These are phyloP conservation scores for Lasiosphaeria hispida DNA, from an alignment of 495 filamentous ascomycete genomes.

Conservation along the genomic window DNA sequence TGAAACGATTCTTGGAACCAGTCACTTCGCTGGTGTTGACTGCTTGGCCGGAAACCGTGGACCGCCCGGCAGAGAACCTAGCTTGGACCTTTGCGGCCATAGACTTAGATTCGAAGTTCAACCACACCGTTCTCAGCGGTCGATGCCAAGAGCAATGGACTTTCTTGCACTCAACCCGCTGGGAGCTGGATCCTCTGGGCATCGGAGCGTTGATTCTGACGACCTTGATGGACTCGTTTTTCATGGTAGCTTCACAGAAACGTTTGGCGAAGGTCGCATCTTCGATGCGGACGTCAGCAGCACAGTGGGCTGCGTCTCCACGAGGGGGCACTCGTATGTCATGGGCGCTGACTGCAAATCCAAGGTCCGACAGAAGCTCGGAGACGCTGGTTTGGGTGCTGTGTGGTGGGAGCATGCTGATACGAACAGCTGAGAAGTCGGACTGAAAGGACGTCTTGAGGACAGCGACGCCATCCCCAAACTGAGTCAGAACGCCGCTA, in stretches of 20 bases:
- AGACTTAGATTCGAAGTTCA: constrained; percentile 22
- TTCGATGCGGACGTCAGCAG: constrained; percentile 24
- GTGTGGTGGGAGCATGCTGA: constrained; percentile 22
- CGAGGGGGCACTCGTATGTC: constrained; percentile 12
- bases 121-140: constrained; percentile 24
- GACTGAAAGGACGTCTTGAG: constrained; percentile 21
- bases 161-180: constrained; percentile 30
- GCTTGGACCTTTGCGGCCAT: constrained; percentile 9
- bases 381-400: constrained; percentile 19
- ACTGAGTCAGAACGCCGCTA: constrained; percentile 26
- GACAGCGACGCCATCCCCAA: constrained; percentile 28
- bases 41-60: constrained; percentile 11
- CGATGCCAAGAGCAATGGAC: constrained; percentile 35
- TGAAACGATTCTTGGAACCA: not conserved
- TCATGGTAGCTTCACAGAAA: not conserved
- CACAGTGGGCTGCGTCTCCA: not conserved
- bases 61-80: constrained; percentile 17
- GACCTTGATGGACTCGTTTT: not conserved
- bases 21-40: constrained; percentile 11
- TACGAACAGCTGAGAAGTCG: constrained; percentile 32
- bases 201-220: constrained; percentile 16
- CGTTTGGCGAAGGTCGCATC: constrained; percentile 26
- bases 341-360: not conserved
- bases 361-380: constrained; percentile 13
- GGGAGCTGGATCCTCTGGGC: constrained; percentile 15